Evolutionary conservation across 2,329 filamentous ascomycete genomes (phyloP), one percentile per base, ranked within the genome.

Genomic region (Waltergamsia citrina): DNA sequence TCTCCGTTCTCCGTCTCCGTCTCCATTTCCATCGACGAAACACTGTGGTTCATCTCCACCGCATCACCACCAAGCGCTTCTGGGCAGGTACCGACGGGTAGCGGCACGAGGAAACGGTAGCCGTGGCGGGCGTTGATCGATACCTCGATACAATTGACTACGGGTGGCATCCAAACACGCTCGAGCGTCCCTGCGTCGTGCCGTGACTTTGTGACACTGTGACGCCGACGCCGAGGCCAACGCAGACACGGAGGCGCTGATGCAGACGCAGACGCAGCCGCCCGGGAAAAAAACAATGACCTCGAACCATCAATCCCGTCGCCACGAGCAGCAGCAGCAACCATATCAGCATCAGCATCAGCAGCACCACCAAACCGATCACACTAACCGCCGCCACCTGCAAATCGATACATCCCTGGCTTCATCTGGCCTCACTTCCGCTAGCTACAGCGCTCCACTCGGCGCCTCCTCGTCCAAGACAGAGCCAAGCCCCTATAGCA

Each of bases 391-490:
- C 29, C 9, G 16, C 7, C 29, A 9, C 11, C n/a, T 32, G 7
- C 30, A 27, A 19, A 33, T 25, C 32, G 32, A 25, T 18, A 17
- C 22, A 11, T 26, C 32, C n/a, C 21, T 18, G n/a, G 29, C 11
- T 7, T 22, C 29, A 17, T 12, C 29, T 19, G 10, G 15, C 18
- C 17, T 12, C 14, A 14, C 15, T 12, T 24, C 23, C 25, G 14
- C 33, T 22, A 29, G 27, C 29, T 26, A 35, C 33, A 35, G 17
- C 20, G 33, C 26, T 35, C 33, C 33, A 35, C 33, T 5, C 26
- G 11, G 26, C 26, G 26, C 18, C 26, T 17, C 5, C 14, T 7
- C 26, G 26, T 28, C 11, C 25, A 15, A 27, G 25, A 8, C 15
- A 26, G 12, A 16, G 18, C 33, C 33, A 29, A 29, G 23, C 23